Base-by-base conservation (phyloP, 2,329 filamentous ascomycete species). In the Cercospora nicotianae region DNA sequence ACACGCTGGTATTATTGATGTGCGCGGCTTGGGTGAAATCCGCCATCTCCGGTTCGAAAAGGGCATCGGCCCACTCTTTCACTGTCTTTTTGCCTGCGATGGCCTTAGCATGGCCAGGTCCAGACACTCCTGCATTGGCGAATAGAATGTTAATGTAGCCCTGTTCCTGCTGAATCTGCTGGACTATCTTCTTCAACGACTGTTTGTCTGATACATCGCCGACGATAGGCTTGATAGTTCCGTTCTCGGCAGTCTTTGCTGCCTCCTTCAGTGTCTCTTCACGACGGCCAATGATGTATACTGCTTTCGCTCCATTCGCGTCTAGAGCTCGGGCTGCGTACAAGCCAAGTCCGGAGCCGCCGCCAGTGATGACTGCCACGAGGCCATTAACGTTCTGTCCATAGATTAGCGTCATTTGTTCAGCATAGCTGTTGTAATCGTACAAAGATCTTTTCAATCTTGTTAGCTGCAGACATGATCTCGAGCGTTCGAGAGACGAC, bases 251-350 rank as follows among this genome's bases (percentile, higher is more conserved):
- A 10, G 76, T 74, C 28, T 78, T 71, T 3, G 83, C 81, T 8
- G 83, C 83, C n/a, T 77, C 76, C 53, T 83, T 76, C 31, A 86
- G 79, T 1, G 77, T 74, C 13, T 83, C 79, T 68, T 78, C 75
- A 1, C 84, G 82, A 1, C 84, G 81, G n/a, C 84, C 84, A 10
- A 86, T 76, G 64, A 87, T 84, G 75, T 85, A 86, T 57, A 87
- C 82, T 67, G 82, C 85, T 51, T 80, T 79, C 5, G 85, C 84
- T 6, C 84, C 83, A 59, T 85, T 85, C 20, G 78, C 77, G 12
- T 76, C 77, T 1, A 80, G 72, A 0, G 82, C 79, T 60, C 78
- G 75, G 6, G 83, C 81, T 70, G 83, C 82, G 69, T 80, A 81
- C 2, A 81, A 76, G 3, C 82, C 82, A 13, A 84, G 79, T 79